Conservation (phyloP, 73 alveolate species). For the Stentor coeruleus region DNA sequence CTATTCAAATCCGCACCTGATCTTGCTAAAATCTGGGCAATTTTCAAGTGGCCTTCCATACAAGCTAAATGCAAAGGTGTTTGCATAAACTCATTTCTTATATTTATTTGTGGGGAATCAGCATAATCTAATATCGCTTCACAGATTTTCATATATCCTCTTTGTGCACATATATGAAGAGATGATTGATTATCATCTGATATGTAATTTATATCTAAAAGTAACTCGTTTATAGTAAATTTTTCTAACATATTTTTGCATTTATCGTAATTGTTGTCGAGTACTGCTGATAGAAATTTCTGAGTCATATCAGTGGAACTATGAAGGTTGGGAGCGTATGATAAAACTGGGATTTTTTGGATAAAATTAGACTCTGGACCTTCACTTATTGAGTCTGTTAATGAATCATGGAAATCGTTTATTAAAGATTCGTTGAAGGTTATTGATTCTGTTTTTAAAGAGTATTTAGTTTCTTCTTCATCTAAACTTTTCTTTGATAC, state of each 20-base stretch:
- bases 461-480: not conserved
- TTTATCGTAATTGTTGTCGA: not conserved
- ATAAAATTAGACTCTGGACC: not conserved
- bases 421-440: not conserved
- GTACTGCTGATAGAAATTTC: not conserved
- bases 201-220: too few relatives aligned
- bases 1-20: not conserved
- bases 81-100: not conserved
- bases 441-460: not conserved
- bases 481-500: not conserved
- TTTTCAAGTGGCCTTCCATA: not conserved
- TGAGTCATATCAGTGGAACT: not conserved
- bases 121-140: conserved; percentile 34
- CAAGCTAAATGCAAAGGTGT: not conserved
- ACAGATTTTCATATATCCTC: conserved; percentile 27
- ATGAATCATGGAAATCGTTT: too few relatives aligned
- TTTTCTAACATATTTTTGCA: not conserved
- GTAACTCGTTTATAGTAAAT: too few relatives aligned
- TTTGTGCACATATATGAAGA: conserved; percentile 34
- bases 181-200: not conserved
- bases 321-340: not conserved
- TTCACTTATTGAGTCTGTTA: not conserved
- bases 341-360: not conserved
- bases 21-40: not conserved
- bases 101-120: conserved; percentile 21